Base-by-base conservation (phyloP, 1,284 basidiomycete species). In the Trametes versicolor region DNA sequence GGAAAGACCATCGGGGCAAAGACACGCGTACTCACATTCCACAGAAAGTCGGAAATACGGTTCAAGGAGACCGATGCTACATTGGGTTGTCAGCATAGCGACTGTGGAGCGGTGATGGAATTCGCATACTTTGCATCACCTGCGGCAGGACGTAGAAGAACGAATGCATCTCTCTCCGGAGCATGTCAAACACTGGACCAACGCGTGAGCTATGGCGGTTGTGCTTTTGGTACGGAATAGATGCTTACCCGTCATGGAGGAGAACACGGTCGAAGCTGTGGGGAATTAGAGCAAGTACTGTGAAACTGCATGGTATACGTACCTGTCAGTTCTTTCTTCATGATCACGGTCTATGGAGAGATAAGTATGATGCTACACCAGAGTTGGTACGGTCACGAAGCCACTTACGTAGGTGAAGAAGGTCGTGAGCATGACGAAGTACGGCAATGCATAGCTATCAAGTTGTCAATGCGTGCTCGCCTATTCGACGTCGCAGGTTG, bases 381-480 rank as follows among this genome's bases (percentile, higher is more conserved):
- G 41, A 34, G 23, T n/a, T n/a, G n/a, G n/a, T n/a, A n/a, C 21
- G 41, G 2, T 1, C 7, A 23, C 32, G 23, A 15, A 12, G 13
- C 39, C 4, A 71, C 77, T 57, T 62, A 80, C 78, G 71, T 86
- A 91, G 39, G 87, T 84, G 8, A 84, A 82, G 73, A 88, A 94
- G 0, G 91, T 91, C 23, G 83, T 81, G 39, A 88, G 73, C 85
- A 93, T 93, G 15, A 87, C 87, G 41, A 88, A 67, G 5, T 90
- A 78, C 0, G 92, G 90, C 37, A 93, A 85, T 43, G 87, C 56
- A 67, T 82, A 85, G 74, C 88, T 91, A 5, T 23, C 39, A 17
- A 4, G 12, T 17, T 13, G 41, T 49, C 5, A 50, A 6, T n/a
- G 1, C 21, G 23, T 19, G 21, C 12, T 25, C 15, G 25, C 47